Conservation (phyloP, 2,329 filamentous ascomycete species). For the Basipetospora chlamydospora region DNA sequence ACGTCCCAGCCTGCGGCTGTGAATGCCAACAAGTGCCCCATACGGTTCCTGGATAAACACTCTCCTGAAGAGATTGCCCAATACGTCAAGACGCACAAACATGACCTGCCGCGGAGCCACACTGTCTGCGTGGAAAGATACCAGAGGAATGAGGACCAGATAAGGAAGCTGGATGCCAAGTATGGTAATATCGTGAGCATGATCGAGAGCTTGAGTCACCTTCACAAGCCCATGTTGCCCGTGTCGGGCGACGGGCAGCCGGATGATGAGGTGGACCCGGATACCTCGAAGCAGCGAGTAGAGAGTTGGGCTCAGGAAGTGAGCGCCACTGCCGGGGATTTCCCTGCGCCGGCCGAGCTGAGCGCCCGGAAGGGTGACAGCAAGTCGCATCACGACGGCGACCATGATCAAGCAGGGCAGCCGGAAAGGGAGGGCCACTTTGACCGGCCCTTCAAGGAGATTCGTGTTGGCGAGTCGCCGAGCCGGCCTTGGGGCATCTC, state of each 20-base stretch:
- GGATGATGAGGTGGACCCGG: constrained; percentile 27
- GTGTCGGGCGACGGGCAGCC: constrained; percentile 30
- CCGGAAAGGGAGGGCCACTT: constrained; percentile 60
- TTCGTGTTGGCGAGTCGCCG: constrained; percentile 86
- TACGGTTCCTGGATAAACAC: constrained; percentile 83
- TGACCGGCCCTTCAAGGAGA: constrained; percentile 71
- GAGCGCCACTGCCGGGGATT: constrained; percentile 31
- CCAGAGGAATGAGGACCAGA: constrained; percentile 71
- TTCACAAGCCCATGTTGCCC: constrained; percentile 78
- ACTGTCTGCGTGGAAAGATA: constrained; percentile 84
- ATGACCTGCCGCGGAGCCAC: constrained; percentile 85
- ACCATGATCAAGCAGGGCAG: constrained; percentile 24
- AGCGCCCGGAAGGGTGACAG: constrained; percentile 19
- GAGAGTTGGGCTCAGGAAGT: constrained; percentile 77
- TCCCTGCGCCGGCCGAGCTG: constrained; percentile 14
- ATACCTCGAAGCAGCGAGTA: constrained; percentile 53
- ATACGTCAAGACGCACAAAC: constrained; percentile 91
- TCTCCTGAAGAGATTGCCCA: constrained; percentile 84
- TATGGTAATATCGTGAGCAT: constrained; percentile 87
- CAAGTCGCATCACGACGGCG: constrained; percentile 20
- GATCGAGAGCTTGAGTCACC: constrained; percentile 78
- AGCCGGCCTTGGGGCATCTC: constrained; percentile 87
- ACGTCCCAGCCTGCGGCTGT: constrained; percentile 37
- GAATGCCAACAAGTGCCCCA: constrained; percentile 60
- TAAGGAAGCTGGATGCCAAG: constrained; percentile 81